Conservation (phyloP, 148 eudicot genomes). For the Camellia sinensis region DNA sequence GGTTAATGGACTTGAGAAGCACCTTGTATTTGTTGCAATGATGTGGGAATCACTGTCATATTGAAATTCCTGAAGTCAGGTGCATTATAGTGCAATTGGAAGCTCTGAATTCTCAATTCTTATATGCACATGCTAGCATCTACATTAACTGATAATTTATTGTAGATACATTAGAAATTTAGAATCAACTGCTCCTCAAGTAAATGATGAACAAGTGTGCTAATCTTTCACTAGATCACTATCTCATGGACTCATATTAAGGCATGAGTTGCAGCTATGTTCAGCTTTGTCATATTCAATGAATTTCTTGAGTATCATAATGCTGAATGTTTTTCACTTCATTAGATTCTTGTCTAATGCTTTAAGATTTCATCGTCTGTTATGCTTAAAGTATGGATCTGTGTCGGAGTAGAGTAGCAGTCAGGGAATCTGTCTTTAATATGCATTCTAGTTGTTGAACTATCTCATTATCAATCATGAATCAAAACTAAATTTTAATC, state of each 20-base stretch:
- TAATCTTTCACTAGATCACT: not conserved
- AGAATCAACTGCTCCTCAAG: not conserved
- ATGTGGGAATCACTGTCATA: not conserved
- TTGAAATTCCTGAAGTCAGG: not conserved
- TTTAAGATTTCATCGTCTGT: not conserved
- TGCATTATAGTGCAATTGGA: not conserved
- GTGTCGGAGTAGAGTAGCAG: not conserved
- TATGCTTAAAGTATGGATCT: not conserved
- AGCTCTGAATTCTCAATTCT: not conserved
- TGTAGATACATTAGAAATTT: not conserved
- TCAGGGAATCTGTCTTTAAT: not conserved
- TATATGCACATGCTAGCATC: slow-evolving; percentile 2
- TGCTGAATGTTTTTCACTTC: not conserved
- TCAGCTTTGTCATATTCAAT: no score
- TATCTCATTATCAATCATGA: not conserved
- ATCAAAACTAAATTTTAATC: slow-evolving; percentile 12
- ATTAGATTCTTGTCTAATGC: not conserved
- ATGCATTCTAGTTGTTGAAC: not conserved
- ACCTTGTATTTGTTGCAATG: not conserved
- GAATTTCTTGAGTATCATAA: not conserved
- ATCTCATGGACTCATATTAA: not conserved
- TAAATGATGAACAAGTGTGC: not conserved
- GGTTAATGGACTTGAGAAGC: not conserved
- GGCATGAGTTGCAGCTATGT: no score
- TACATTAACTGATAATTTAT: not conserved